Percentiles rank a stretch among this genome's conserved stretches.
These are phyloP conservation scores for Apium graveolens DNA, from an alignment of 129 eudicot species.

Conservation along the genomic window DNA sequence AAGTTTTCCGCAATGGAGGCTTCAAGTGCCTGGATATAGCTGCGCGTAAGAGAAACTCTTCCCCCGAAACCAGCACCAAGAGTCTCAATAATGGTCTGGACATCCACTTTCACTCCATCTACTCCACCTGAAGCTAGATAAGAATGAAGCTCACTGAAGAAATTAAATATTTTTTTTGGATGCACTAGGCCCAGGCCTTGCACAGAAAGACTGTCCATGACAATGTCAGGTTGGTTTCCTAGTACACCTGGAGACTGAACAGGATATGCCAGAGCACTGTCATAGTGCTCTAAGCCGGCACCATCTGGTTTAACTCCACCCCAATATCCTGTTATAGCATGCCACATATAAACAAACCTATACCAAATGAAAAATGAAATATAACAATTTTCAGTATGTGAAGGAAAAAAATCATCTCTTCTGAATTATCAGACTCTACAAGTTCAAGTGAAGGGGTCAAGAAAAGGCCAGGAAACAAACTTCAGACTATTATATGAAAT, in stretches of 20 bases:
- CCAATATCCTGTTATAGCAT: slow-evolving; percentile 96
- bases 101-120: slow-evolving; percentile 97
- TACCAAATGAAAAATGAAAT: neutral
- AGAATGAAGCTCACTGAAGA: slow-evolving; percentile 84
- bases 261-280: slow-evolving; percentile 68
- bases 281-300: slow-evolving; percentile 70
- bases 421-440: neutral
- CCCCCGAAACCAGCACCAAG: slow-evolving; percentile 91
- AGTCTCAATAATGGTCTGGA: slow-evolving; percentile 90
- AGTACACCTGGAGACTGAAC: slow-evolving; percentile 71
- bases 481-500: neutral
- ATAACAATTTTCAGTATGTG: neutral
- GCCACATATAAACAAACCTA: slow-evolving; percentile 90
- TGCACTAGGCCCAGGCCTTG: slow-evolving; percentile 89
- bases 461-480: neutral
- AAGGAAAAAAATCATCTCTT: neutral
- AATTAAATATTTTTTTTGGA: slow-evolving; percentile 74
- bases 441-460: neutral
- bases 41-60: slow-evolving; percentile 72
- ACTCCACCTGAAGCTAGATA: slow-evolving; percentile 90
- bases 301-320: slow-evolving; percentile 88
- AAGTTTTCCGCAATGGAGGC: slow-evolving; percentile 77
- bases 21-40: slow-evolving; percentile 83
- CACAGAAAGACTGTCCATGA: slow-evolving; percentile 75
- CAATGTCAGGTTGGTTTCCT: slow-evolving; percentile 93